phyloP scores from a whole-genome alignment of 1,139 yeast genomes.

The Geotrichum histeridarum region DNA sequence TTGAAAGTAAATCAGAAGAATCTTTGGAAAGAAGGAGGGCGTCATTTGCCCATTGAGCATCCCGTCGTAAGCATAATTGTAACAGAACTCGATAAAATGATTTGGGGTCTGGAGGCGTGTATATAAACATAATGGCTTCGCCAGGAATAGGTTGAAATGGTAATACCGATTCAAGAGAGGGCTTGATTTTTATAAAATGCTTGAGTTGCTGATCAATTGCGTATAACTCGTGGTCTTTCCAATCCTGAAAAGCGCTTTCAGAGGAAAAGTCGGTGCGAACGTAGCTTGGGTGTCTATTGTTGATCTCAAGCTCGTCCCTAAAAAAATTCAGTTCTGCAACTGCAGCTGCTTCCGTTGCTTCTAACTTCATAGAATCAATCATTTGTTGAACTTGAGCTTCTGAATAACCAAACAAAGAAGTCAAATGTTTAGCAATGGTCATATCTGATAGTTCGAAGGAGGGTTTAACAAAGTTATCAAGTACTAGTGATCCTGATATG shows the following conservation, averaged over 20 bases:
- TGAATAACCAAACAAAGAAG: slow-evolving; percentile 26
- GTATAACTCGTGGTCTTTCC: slow-evolving; percentile 49
- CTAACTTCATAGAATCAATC: slow-evolving; percentile 34
- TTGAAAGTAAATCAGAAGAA: slow-evolving; percentile 42
- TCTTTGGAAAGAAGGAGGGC: slow-evolving; percentile 37
- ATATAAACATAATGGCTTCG: slow-evolving; percentile 19
- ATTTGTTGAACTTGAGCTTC: slow-evolving; percentile 30
- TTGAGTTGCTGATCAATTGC: slow-evolving; percentile 40
- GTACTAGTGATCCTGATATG: background rate
- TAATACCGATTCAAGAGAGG: slow-evolving; percentile 9
- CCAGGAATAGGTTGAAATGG: slow-evolving; percentile 14
- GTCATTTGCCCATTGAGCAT: slow-evolving; percentile 28
- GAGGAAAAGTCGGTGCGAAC: slow-evolving; percentile 44
- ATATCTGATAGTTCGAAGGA: slow-evolving; percentile 31
- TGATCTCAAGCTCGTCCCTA: slow-evolving; percentile 41
- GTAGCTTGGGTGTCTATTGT: slow-evolving; percentile 40
- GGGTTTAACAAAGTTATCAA: slow-evolving; percentile 21
- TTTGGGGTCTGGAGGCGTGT: slow-evolving; percentile 35
- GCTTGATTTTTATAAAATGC: slow-evolving; percentile 16
- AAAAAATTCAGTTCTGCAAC: slow-evolving; percentile 46
- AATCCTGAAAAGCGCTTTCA: slow-evolving; percentile 42
- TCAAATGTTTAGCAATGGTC: slow-evolving; percentile 27
- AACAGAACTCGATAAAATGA: slow-evolving; percentile 41
- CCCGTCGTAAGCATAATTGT: slow-evolving; percentile 35
- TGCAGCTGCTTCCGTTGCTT: slow-evolving; percentile 44